Evolutionary conservation across 2,329 filamentous ascomycete species (phyloP), one percentile per base, ranked within the genome.

Genomic region (Xylariaceae sp.): DNA sequence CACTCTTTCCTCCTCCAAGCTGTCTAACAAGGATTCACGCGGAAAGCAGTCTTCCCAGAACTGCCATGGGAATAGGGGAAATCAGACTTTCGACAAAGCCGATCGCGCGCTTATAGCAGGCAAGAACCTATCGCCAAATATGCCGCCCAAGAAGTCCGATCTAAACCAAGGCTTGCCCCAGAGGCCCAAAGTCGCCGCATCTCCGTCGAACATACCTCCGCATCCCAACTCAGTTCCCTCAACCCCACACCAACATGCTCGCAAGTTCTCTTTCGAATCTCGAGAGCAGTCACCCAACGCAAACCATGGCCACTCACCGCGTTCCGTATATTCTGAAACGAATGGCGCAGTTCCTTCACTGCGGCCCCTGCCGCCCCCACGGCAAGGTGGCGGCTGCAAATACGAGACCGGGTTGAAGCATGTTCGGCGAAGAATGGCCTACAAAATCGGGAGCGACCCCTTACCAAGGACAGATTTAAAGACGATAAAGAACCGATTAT

Each of bases 211-310:
- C 67, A 44, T 76, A 35, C 80, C 81, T 39, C 79, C 47, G 6
- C 75, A 94, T 60, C 94, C 91, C 18, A 95, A 78, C 61, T 97
- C 91, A 8, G 87, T 96, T 37, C 91, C 91, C 1, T 94, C 91
- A 1, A 97, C 91, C 3, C 93, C 91, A 8, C 87, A 91, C 59
- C 90, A 96, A 63, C 85, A 87, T 65, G 81, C 89, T 51, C 82
- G 89, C 44, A 84, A 90, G 56, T 85, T 93, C 57, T 85, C 85
- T 2, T 87, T 86, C 56, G 81, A 82, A 60, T 93, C 89, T 36
- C 79, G 76, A 48, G 77, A 80, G 47, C 90, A 89, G 9, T 96
- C 90, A 13, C 90, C 91, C 29, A 85, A 79, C 53, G 81, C 83
- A 39, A 74, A 80, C 37, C 81, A 80, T 50, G 88, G 83, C 63